Percentiles rank a stretch among this genome's conserved stretches.
These are phyloP conservation scores for Pythium insidiosum DNA, from an alignment of 352 stramenopile genomes.

Conservation along the genomic window DNA sequence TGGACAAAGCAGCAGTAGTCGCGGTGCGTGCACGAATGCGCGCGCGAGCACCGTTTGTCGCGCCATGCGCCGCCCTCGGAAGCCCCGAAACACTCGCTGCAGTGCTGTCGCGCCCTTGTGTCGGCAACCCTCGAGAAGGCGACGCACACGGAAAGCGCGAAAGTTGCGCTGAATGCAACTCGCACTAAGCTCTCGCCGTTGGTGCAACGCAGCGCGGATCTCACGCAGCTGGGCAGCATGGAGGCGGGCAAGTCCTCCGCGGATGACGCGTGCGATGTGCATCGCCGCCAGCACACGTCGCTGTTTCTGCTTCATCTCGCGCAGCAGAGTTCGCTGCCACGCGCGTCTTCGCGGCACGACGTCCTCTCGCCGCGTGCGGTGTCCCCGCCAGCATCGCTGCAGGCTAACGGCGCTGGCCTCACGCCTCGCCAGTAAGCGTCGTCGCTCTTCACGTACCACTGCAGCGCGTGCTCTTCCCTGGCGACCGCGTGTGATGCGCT, in stretches of 20 bases:
- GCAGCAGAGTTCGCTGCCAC: no score
- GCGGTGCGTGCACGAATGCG: slow-evolving; percentile 27
- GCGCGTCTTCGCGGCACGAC: slow-evolving; percentile 5
- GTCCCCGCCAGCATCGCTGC: not conserved
- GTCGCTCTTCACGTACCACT: not conserved
- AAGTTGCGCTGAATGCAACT: slow-evolving; percentile 38
- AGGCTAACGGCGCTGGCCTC: not conserved
- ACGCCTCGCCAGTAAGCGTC: not conserved
- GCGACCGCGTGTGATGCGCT: slow-evolving; percentile 34
- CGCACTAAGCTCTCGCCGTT: slow-evolving; percentile 19
- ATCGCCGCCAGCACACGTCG: slow-evolving; percentile 17
- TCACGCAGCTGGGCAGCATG: slow-evolving; percentile 8
- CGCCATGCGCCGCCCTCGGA: slow-evolving; percentile 25
- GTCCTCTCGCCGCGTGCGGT: slow-evolving; percentile 1
- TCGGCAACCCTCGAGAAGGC: slow-evolving; percentile 28
- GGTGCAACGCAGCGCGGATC: slow-evolving; percentile 13
- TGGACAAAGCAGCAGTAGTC: slow-evolving; percentile 37
- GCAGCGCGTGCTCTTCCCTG: no score
- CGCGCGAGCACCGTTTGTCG: slow-evolving; percentile 25
- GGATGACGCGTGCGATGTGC: slow-evolving; percentile 26
- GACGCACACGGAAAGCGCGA: slow-evolving; percentile 39
- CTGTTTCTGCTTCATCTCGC: no score
- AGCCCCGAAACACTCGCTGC: slow-evolving; percentile 48
- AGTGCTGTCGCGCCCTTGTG: slow-evolving; percentile 30
- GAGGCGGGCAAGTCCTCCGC: slow-evolving; percentile 35